A percentile compares a stretch with the other conserved stretches of the same genome.
These are phyloP conservation scores for Lablab purpureus DNA, from an alignment of 306 rosid genomes.

Conservation along the genomic window DNA sequence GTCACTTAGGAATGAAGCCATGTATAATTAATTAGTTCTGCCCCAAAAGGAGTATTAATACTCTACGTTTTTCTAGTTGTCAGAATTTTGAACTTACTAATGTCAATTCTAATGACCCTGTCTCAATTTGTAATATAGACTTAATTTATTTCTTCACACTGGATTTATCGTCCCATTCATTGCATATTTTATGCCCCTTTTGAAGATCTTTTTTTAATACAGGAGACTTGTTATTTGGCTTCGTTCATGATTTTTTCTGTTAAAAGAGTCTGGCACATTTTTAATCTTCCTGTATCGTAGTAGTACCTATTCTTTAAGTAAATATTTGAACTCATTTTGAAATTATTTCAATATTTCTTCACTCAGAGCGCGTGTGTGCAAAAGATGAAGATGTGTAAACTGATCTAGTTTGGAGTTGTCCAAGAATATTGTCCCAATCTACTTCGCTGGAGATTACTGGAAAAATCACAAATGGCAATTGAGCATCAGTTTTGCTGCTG, in stretches of 20 bases:
- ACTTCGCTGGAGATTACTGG: background rate
- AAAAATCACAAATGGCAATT: background rate
- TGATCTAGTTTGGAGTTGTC: conserved; percentile 20
- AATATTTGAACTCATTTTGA: conserved; percentile 28
- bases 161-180: background rate
- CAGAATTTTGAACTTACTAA: background rate
- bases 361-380: conserved; percentile 83
- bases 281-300: background rate
- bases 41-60: background rate
- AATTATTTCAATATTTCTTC: conserved; percentile 35
- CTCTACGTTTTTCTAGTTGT: background rate
- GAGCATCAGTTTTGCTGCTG: conserved; percentile 37
- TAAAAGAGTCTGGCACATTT: conserved; percentile 1
- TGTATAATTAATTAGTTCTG: too few relatives aligned
- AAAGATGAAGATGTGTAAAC: conserved; percentile 61
- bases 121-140: conserved; percentile 2
- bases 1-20: background rate
- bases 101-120: background rate
- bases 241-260: conserved; percentile 19
- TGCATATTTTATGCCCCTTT: background rate
- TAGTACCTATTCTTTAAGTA: conserved; percentile 1
- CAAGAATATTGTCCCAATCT: conserved; percentile 25
- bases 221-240: conserved; percentile 3
- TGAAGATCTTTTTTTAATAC: conserved; percentile 8
- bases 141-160: background rate